Percentiles rank a stretch among this genome's conserved stretches.
Conservation (phyloP, 2,329 filamentous ascomycete genomes). For the Plectosphaerella cucumerina region DNA sequence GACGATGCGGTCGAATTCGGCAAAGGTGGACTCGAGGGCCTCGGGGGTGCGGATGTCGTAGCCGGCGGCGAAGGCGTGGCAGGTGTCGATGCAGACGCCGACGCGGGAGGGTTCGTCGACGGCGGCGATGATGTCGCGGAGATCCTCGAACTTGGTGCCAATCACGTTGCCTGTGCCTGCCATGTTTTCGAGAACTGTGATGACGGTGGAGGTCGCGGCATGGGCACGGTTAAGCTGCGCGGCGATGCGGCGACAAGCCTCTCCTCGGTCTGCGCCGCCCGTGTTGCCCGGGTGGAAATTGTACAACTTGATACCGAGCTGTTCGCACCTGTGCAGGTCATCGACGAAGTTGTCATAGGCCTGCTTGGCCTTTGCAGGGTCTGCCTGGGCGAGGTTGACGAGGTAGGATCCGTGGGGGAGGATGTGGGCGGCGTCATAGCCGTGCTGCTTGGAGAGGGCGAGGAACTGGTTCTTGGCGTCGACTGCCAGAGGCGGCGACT, state of each 20-base stretch:
- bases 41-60: conserved; percentile 80
- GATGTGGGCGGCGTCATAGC: conserved; percentile 67
- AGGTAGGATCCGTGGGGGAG: conserved; percentile 95
- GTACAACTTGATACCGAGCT: conserved; percentile 84
- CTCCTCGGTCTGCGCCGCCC: conserved; percentile 60
- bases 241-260: conserved; percentile 76
- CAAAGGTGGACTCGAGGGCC: conserved; percentile 68
- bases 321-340: conserved; percentile 80
- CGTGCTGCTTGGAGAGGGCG: conserved; percentile 60
- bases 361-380: conserved; percentile 74
- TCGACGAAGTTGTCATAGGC: conserved; percentile 84
- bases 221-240: conserved; percentile 79
- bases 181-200: conserved; percentile 94
- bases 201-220: conserved; percentile 66
- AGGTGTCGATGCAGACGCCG: conserved; percentile 94
- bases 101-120: conserved; percentile 80
- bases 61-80: conserved; percentile 90
- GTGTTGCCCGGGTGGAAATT: conserved; percentile 95
- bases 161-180: conserved; percentile 85
- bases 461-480: conserved; percentile 68
- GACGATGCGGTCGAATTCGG: conserved; percentile 71
- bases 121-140: conserved; percentile 75
- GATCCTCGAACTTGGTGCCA: conserved; percentile 79
- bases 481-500: conserved; percentile 69
- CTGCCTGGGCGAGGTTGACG: conserved; percentile 87